phyloP scores from a whole-genome alignment of 2,329 filamentous ascomycete genomes.

The Diaporthe ilicicola region DNA sequence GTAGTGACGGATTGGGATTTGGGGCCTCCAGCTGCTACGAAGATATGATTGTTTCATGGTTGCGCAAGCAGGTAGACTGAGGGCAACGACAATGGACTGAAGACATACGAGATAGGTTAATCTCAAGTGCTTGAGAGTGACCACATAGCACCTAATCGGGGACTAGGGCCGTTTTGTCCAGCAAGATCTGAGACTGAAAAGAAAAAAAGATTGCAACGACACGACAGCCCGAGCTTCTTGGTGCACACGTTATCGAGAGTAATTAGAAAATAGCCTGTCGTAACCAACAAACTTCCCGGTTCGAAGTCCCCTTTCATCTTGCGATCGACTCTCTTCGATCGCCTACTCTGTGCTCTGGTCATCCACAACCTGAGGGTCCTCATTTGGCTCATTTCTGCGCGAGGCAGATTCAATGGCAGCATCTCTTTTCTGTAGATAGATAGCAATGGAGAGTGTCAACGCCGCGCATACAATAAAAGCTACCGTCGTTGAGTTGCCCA shows the following conservation, averaged over 20 bases:
- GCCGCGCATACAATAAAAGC: constrained; percentile 37
- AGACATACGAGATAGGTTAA: no score
- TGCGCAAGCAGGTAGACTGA: not conserved
- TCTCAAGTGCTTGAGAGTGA: no score
- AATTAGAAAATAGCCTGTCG: not conserved
- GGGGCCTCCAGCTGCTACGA: no score
- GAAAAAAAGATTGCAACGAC: no score
- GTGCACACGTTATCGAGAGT: no score
- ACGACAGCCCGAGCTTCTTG: no score
- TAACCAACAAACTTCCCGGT: not conserved
- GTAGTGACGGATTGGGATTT: not conserved
- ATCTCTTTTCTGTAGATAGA: constrained; percentile 36
- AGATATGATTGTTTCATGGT: not conserved
- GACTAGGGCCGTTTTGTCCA: no score
- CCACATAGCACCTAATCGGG: no score
- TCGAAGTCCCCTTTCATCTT: no score
- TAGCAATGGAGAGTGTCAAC: constrained; percentile 36
- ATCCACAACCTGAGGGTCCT: not conserved
- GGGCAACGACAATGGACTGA: not conserved
- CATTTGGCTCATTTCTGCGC: not conserved
- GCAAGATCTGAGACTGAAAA: no score
- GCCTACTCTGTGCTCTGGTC: not conserved
- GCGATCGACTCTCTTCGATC: not conserved
- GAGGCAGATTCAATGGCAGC: not conserved
- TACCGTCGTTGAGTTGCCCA: constrained; percentile 39